Percentiles rank a stretch among this genome's conserved stretches.
These are phyloP conservation scores for Synchytrium microbalum DNA, from an alignment of 371 early-diverging fungal species.

Conservation along the genomic window DNA sequence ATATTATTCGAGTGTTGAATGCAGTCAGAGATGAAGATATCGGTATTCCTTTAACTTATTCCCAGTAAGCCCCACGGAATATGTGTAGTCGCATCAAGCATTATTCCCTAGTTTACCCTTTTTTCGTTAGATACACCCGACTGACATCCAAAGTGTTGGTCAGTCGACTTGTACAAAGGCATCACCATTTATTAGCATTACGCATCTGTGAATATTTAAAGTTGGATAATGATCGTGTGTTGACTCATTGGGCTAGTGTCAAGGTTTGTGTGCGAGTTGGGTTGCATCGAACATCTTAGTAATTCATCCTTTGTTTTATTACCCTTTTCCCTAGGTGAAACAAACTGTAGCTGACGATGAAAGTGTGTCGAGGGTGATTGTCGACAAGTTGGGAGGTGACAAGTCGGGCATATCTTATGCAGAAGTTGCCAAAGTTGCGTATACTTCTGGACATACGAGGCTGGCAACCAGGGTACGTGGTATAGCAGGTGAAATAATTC, in stretches of 20 bases:
- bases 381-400: conserved; percentile 59
- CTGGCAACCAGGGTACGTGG: conserved; percentile 70
- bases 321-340: conserved; percentile 50
- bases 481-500: neutral
- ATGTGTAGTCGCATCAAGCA: neutral
- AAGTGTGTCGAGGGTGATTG: conserved; percentile 64
- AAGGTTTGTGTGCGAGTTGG: conserved; percentile 45
- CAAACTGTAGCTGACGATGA: conserved; percentile 79
- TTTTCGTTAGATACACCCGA: conserved; percentile 52
- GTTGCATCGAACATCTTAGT: neutral
- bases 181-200: conserved; percentile 78
- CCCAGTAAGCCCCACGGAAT: conserved; percentile 54
- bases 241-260: conserved; percentile 93
- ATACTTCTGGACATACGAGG: conserved; percentile 73
- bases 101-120: too few relatives aligned
- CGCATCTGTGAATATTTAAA: conserved; percentile 76
- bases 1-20: conserved; percentile 77
- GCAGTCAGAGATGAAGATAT: conserved; percentile 72
- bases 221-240: conserved; percentile 67
- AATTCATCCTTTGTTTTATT: neutral
- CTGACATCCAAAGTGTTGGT: conserved; percentile 71
- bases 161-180: conserved; percentile 70
- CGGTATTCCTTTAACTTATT: conserved; percentile 82
- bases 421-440: conserved; percentile 89
- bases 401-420: conserved; percentile 65